A percentile compares a stretch with the other conserved stretches of the same genome.
phyloP scores from a whole-genome alignment of 228 moss, liverwort and hornwort species.

The Sphagnum magellanicum region DNA sequence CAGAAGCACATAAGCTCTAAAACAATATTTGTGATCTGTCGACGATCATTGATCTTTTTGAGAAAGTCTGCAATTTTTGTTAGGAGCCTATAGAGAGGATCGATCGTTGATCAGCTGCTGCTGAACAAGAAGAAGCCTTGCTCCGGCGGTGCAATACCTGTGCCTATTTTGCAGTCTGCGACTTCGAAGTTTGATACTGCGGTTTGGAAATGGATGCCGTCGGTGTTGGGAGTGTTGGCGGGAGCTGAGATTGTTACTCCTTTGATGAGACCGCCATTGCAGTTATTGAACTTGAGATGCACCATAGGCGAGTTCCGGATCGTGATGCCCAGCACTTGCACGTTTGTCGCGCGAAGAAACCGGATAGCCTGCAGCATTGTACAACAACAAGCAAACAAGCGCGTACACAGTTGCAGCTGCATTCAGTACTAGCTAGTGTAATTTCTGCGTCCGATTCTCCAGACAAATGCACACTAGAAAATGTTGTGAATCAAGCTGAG shows the following conservation, averaged over 20 bases:
- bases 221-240: conserved; percentile 55
- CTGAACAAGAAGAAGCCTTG: neutral
- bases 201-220: conserved; percentile 74
- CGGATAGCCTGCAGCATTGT: conserved; percentile 35
- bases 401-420: neutral
- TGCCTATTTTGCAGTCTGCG: conserved; percentile 29
- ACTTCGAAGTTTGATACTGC: conserved; percentile 39
- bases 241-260: conserved; percentile 36
- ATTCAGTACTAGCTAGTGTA: neutral
- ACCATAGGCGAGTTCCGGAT: conserved; percentile 46
- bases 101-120: neutral
- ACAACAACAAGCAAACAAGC: neutral
- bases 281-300: conserved; percentile 48
- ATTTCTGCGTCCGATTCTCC: neutral
- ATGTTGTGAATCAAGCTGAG: neutral
- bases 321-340: conserved; percentile 22
- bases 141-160: conserved; percentile 18
- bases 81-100: neutral
- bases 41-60: neutral
- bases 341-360: conserved; percentile 39
- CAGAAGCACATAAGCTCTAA: neutral
- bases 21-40: neutral
- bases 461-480: neutral
- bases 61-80: neutral
- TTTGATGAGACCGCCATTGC: conserved; percentile 15